Evolutionary conservation across 2,329 filamentous ascomycete species (phyloP), one percentile per base, ranked within the genome.

Genomic region (Talaromyces albobiverticillius): DNA sequence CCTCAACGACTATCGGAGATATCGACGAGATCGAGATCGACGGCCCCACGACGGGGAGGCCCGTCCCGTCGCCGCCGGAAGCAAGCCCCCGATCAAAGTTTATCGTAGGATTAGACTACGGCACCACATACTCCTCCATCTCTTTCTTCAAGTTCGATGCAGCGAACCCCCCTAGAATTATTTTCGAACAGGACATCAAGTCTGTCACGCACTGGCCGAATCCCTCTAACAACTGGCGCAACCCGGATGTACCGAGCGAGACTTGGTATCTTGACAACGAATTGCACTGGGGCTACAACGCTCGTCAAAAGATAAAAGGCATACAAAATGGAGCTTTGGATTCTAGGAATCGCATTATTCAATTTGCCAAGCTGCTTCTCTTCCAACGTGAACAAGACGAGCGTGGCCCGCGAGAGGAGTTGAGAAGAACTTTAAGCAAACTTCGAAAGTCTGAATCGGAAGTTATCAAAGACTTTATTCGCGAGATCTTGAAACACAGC

Each of bases 81-180:
- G 4, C 5, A 6, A 29, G 5, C 26, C 5, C 5, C 26, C 26
- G 26, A 16, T n/a, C 32, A 38, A 43, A 51, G 20, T 51, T 51
- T 16, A 32, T 51, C 26, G 48, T 51, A 10, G 48, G 34, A 3
- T 25, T 51, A 8, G 48, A 51, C 18, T 43, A 40, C 7, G 47
- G 47, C 11, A 50, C 47, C n/a, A 32, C 47, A n/a, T 40, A 50
- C 13, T 26, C 47, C 8, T 50, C 47, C 10, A 36, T 50, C 16
- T 50, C 47, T 2, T 50, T 41, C 7, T 3, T 32, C 47, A 50
- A 50, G 14, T 50, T 50, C 16, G 16, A 50, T 9, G 22, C 47
- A n/a, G 26, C 36, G 13, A 50, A 50, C 10, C 9, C 9, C 25
- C 36, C 36, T 20, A 38, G 14, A 2, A 20, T 10, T 20, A 18